phyloP scores from a whole-genome alignment of 768 basidiomycete species.

The Daedalea quercina region DNA sequence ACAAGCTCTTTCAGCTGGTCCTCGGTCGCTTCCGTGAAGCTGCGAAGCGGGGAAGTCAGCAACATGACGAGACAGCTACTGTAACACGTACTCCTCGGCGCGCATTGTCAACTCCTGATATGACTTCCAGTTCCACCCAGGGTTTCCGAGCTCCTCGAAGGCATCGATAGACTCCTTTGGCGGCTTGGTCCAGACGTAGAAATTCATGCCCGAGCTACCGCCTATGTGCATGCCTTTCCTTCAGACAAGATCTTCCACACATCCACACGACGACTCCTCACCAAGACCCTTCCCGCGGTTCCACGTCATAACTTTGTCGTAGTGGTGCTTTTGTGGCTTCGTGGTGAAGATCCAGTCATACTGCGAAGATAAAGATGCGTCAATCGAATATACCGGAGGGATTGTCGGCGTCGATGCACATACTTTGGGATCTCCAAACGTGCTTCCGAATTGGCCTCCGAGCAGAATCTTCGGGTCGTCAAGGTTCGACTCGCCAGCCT shows the following conservation, averaged over 20 bases:
- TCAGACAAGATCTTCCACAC: not conserved
- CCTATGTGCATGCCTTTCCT: not conserved
- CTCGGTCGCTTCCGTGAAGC: not conserved
- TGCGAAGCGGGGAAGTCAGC: not conserved
- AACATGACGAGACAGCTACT: not conserved
- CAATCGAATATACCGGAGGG: not conserved
- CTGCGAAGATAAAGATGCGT: not conserved
- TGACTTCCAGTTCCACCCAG: conserved; percentile 47
- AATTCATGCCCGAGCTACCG: conserved; percentile 41
- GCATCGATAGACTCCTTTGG: conserved; percentile 24
- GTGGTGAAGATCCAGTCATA: conserved; percentile 13
- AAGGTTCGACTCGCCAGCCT: conserved; percentile 19
- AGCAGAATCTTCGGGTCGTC: conserved; percentile 7
- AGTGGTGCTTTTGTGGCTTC: conserved; percentile 5
- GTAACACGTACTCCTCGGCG: conserved; percentile 11
- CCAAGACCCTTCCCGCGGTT: conserved; percentile 19
- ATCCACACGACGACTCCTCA: not conserved
- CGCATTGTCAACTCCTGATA: conserved; percentile 28
- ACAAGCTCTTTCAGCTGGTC: not conserved
- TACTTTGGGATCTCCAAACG: conserved; percentile 5
- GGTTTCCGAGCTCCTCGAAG: conserved; percentile 43
- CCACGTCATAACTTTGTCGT: not conserved
- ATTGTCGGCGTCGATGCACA: not conserved
- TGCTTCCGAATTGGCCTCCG: not conserved
- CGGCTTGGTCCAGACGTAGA: conserved; percentile 26